Evolutionary conservation across 2,329 filamentous ascomycete species (phyloP).

Genomic region (Beauveria varroae): DNA sequence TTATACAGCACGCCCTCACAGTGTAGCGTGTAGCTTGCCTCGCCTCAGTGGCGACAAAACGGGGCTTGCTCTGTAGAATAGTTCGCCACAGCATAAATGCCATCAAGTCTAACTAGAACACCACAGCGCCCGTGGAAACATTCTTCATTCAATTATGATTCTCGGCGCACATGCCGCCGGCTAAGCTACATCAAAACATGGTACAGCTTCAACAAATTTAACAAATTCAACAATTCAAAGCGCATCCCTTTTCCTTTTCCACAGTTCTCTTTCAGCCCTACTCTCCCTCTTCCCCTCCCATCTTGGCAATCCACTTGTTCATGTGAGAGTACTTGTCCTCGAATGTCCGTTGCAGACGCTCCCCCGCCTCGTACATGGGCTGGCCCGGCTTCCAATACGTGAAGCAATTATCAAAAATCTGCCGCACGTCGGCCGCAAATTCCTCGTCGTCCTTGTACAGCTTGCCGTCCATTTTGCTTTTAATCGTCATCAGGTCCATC

Average conservation of each 20-base stretch:
- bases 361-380: constrained; percentile 46
- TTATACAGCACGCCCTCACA: no score
- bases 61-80: background rate
- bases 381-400: constrained; percentile 53
- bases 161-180: background rate
- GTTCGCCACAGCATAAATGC: no score
- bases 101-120: no score
- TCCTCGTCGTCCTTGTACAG: constrained; percentile 46
- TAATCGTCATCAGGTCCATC: constrained; percentile 56
- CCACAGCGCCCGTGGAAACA: background rate
- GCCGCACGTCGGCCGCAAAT: constrained; percentile 50
- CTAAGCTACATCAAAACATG: background rate
- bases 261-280: background rate
- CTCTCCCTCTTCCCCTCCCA: constrained; percentile 29
- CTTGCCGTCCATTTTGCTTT: constrained; percentile 48
- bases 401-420: constrained; percentile 58
- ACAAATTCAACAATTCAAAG: background rate
- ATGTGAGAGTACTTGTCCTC: constrained; percentile 54
- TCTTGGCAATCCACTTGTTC: constrained; percentile 52
- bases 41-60: background rate
- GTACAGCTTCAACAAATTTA: background rate
- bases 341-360: constrained; percentile 50
- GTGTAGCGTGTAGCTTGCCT: background rate
- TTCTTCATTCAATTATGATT: background rate
- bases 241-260: background rate